Percentiles rank a stretch among this genome's conserved stretches.
These are phyloP conservation scores for Rhodofomes roseus DNA, from an alignment of 1,284 basidiomycete species.

Conservation along the genomic window DNA sequence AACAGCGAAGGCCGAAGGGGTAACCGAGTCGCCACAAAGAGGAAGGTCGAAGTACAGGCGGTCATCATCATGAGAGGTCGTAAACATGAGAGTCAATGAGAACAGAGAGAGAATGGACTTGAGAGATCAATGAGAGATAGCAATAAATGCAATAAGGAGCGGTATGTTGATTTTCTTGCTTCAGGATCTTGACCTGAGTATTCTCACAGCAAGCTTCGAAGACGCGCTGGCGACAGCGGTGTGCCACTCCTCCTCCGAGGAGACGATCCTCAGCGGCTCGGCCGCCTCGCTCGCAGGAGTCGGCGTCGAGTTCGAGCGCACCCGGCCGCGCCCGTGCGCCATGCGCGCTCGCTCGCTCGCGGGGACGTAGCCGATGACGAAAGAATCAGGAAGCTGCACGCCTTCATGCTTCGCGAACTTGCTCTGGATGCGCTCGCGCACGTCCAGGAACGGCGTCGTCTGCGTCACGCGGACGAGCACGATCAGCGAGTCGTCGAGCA, in stretches of 20 bases:
- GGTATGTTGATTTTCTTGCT: background rate
- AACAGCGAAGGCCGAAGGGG: conserved; percentile 2
- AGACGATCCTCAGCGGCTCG: conserved; percentile 32
- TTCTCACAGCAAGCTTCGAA: conserved; percentile 31
- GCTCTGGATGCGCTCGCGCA: conserved; percentile 53
- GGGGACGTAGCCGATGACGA: conserved; percentile 47
- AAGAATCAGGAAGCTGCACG: conserved; percentile 45
- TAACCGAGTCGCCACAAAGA: background rate
- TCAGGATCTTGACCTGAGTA: conserved; percentile 26
- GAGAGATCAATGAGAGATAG: conserved; percentile 25
- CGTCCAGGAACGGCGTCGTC: conserved; percentile 40
- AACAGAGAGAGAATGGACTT: conserved; percentile 2
- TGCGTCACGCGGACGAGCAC: conserved; percentile 55
- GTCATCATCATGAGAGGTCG: conserved; percentile 18
- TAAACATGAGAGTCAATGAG: conserved; percentile 13
- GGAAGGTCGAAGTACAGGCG: background rate
- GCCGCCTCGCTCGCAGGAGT: conserved; percentile 23
- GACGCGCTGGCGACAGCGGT: conserved; percentile 28
- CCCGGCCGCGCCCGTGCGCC: conserved; percentile 15
- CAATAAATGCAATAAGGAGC: conserved; percentile 32
- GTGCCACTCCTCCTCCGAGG: conserved; percentile 39
- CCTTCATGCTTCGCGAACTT: conserved; percentile 62
- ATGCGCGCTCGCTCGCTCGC: conserved; percentile 6
- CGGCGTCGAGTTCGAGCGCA: conserved; percentile 36
- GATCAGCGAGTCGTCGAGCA: conserved; percentile 49